Evolutionary conservation across 805 yeast genomes (phyloP).

Genomic region (baker's yeast (Saccharomyces cerevisiae)): DNA sequence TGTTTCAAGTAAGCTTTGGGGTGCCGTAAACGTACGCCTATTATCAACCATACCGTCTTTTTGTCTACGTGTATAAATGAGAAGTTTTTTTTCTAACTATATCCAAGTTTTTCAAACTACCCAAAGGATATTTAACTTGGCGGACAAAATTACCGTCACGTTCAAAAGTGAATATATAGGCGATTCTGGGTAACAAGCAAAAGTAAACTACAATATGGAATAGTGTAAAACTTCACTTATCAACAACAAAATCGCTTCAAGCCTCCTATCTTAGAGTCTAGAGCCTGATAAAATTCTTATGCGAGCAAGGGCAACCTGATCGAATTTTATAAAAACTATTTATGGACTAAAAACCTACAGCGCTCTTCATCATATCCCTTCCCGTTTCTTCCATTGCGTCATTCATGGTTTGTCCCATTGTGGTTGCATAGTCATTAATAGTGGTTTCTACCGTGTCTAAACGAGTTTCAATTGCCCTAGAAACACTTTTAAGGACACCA

Average conservation of each 20-base stretch:
- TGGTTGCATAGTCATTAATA: constrained; percentile 49
- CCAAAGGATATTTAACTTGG: neutral
- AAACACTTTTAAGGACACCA: constrained; percentile 34
- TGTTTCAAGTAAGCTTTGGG: constrained; percentile 9
- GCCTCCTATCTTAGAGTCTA: neutral
- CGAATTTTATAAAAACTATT: neutral
- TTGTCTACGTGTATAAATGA: neutral
- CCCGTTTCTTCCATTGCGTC: constrained; percentile 45
- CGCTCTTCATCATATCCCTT: constrained; percentile 41
- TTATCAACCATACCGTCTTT: neutral
- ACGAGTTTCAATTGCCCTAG: constrained; percentile 43
- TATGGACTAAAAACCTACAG: constrained; percentile 41
- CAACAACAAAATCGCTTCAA: neutral
- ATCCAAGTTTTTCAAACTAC: neutral
- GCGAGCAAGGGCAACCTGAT: neutral
- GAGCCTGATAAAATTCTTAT: neutral
- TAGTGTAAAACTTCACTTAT: too few species aligned
- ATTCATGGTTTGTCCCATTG: constrained; percentile 44
- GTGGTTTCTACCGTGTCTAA: constrained; percentile 47
- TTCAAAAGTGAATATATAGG: neutral
- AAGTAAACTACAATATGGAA: neutral
- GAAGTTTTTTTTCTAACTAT: neutral
- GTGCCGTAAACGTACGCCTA: constrained; percentile 1
- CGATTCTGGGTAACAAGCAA: neutral
- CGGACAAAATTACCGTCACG: neutral